Evolutionary conservation across 2,329 filamentous ascomycete species (phyloP).

Genomic region (Purpureocillium lavendulum): DNA sequence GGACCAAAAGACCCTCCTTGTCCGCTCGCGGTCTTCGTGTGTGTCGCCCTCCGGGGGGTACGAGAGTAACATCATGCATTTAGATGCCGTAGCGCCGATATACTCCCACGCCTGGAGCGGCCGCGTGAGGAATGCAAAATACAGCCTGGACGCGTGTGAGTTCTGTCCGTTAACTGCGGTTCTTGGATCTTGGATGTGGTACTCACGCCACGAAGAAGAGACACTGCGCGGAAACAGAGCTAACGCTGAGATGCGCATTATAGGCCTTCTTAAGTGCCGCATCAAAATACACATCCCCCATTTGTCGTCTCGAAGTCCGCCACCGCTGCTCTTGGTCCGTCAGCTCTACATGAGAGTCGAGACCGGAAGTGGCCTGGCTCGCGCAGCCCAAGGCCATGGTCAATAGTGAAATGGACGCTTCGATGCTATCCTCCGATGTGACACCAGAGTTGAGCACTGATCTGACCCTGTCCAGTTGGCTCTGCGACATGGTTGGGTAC

Average conservation of each 20-base stretch:
- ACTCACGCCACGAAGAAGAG: constrained; percentile 41
- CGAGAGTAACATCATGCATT: constrained; percentile 39
- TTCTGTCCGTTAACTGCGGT: too few species aligned
- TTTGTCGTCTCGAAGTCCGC: constrained; percentile 20
- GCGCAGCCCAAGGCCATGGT: constrained; percentile 40
- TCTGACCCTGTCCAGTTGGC: constrained; percentile 24
- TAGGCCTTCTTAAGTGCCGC: constrained; percentile 35
- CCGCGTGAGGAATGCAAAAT: constrained; percentile 39
- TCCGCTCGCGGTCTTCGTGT: constrained; percentile 35
- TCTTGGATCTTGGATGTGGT: not conserved
- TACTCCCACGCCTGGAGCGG: constrained; percentile 45
- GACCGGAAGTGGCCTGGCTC: constrained; percentile 21
- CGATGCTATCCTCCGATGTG: constrained; percentile 25
- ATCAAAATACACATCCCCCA: constrained; percentile 36
- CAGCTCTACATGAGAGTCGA: constrained; percentile 11
- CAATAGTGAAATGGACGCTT: constrained; percentile 33
- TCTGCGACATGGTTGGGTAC: constrained; percentile 40
- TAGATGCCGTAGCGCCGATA: constrained; percentile 37
- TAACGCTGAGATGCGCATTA: constrained; percentile 36
- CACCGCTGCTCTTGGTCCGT: constrained; percentile 18
- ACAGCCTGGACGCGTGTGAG: constrained; percentile 22
- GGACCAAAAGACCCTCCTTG: constrained; percentile 44
- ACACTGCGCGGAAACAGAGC: constrained; percentile 37
- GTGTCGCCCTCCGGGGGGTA: constrained; percentile 27
- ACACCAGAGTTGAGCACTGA: constrained; percentile 22